Base-by-base conservation (phyloP, 2,329 filamentous ascomycete species). In the Calonectria pteridis region DNA sequence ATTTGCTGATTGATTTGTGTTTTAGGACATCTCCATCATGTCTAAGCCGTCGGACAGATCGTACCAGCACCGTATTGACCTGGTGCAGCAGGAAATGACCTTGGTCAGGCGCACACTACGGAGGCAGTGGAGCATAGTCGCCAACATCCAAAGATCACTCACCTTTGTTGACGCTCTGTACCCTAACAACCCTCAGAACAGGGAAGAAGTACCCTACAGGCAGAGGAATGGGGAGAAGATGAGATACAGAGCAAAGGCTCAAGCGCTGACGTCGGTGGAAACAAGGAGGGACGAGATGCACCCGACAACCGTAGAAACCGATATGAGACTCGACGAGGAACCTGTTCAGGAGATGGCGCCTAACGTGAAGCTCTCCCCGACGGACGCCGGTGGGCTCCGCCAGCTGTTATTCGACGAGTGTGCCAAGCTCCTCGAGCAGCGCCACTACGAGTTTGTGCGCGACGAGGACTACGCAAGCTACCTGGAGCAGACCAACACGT, bases 371-470 rank as follows among this genome's bases (percentile, higher is more conserved):
- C 80, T 87, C 9, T 82, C 85, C 2, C 77, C 84, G 3, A 86
- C 82, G 2, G 82, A 86, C 62, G 79, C 78, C 2, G 81, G 82
- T 23, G 85, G 86, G 3, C 83, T 85, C 40, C 81, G 85, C 1
- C 82, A 82, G 35, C 79, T 88, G 11, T 79, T 88, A 26, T 77
- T 84, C 16, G 79, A 83, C 3, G 87, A 88, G 65, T 86, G 84
- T 67, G 79, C 77, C 4, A 79, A 79, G 28, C 77, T 85, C 43
- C 69, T 88, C n/a, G 83, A 86, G 23, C 80, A 85, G 46, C 82
- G 84, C 4, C 81, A 83, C 29, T 82, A 81, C 59, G 83, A 84
- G 69, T 82, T 84, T 59, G 75, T 76, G 49, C 80, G 79, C 6
- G 79, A 81, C 51, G 76, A 76, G 6, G 81, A 84, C 23, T 83